Evolutionary conservation across 2,329 filamentous ascomycete species (phyloP), one percentile per base, ranked within the genome.

Genomic region (Purpureocillium takamizusanense): DNA sequence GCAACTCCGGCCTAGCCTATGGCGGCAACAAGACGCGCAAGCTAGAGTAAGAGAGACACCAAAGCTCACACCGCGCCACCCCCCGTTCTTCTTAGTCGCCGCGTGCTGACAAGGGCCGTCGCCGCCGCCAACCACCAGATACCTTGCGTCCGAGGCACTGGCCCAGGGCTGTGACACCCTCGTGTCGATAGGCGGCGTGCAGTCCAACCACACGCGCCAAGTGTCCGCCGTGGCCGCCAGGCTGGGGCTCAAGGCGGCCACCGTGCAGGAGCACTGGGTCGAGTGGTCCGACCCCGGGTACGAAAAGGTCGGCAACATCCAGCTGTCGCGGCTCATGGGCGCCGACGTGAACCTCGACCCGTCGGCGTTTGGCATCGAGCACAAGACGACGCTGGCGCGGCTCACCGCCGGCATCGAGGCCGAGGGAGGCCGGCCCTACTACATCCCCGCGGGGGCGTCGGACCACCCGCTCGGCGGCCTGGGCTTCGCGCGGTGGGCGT

Each of bases 1-100:
- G 78, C 52, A 83, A 81, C 60, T 81, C 77, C 2, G 75, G 73
- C 1, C 68, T 83, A 14, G 79, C 79, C 3, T 82, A 70, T 50
- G 80, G 80, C 29, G 80, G 78, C 38, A 84, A 84, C 63, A 84
- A 84, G 60, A 76, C 73, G 23, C 69, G 80, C 41, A 84, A 84
- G 57, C 67, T 84, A 2, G 80, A 85, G 66, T 75, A 53, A 46
- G 21, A 10, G 21, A 25, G 6, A 25, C 21, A 25, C 21, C 5
- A 5, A 25, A 5, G 10, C 21, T 6, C 21, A 25, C 21, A 25
- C 21, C 5, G 6, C 5, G 6, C 5, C 10, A 54, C 51, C 15
- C 21, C 17, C 30, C 18, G 4, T 2, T 18, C 14, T 18, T 13
- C 21, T 8, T 14, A 14, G 7, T 23, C n/a, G n/a, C 14, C 15